Evolutionary conservation across 2,329 filamentous ascomycete genomes (phyloP).

Genomic region (Fusarium dlaminii): DNA sequence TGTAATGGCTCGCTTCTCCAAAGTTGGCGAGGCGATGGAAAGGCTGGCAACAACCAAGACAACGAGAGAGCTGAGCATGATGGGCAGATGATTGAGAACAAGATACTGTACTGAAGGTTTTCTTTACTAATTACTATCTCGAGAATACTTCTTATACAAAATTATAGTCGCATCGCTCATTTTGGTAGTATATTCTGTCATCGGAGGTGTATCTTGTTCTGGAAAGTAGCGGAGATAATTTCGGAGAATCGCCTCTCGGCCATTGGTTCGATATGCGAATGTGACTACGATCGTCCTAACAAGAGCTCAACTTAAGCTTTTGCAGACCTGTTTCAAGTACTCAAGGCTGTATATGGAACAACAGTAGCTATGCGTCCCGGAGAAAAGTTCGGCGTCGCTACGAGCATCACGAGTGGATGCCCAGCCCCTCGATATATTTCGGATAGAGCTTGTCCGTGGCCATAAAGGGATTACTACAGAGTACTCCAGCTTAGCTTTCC

Average conservation of each 20-base stretch:
- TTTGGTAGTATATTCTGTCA: conserved; percentile 26
- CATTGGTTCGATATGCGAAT: background rate
- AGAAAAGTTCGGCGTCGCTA: background rate
- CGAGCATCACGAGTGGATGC: background rate
- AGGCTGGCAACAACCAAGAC: conserved; percentile 5
- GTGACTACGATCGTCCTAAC: background rate
- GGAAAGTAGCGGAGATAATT: conserved; percentile 33
- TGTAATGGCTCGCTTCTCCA: conserved; percentile 32
- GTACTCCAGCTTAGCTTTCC: accelerated
- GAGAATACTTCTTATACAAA: background rate
- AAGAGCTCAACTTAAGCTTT: background rate
- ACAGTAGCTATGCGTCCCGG: background rate
- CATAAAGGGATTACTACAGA: background rate
- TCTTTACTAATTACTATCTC: background rate
- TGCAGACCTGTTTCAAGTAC: too few species aligned
- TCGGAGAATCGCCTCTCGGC: conserved; percentile 15
- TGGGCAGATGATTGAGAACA: background rate
- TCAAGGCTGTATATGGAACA: background rate
- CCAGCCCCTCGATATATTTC: background rate
- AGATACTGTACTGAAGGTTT: accelerated
- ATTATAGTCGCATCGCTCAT: background rate
- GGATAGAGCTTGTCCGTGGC: background rate
- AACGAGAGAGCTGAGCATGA: conserved; percentile 16
- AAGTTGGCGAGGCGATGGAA: conserved; percentile 17
- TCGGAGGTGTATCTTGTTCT: conserved; percentile 30